Base-by-base conservation (phyloP, 2,329 filamentous ascomycete species). In the Epichloe aotearoae region DNA sequence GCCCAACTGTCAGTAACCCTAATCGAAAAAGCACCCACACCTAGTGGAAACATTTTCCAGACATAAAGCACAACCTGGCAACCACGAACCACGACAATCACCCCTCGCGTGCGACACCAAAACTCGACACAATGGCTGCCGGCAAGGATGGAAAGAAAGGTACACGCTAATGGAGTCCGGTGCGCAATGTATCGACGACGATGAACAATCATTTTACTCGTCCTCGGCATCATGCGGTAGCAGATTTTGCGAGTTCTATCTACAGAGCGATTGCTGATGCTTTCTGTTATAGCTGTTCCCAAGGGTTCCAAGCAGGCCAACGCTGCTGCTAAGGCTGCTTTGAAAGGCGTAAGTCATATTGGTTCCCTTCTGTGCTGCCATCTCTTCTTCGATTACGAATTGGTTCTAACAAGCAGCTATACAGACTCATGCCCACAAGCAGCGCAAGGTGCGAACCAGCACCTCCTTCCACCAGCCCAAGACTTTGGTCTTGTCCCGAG, bases 391-490 rank as follows among this genome's bases (percentile, higher is more conserved):
- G 10, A 37, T 17, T 12, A 14, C 4, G 6, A 17, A 23, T n/a
- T 17, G 41, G 19, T 12, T 26, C 36, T 47, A 39, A 47, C 36
- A 30, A 30, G 15, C 20, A n/a, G 11, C 17, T 12, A 14, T 39
- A 46, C 57, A 79, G 74, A 66, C 72, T 59, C 70, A 74, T 70
- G 66, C 72, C 56, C 82, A 93, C 76, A 95, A 95, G 82, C 82
- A 86, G 75, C 82, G 82, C 76, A 96, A 96, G 82, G 83, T 94
- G 74, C 86, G 91, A 71, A 81, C 82, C 69, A 89, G 82, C 71
- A 95, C 91, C 64, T 90, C 85, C 71, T 98, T 97, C 86, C 91
- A 95, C 83, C 83, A 82, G 66, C 93, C 93, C 68, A 97, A 97
- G 85, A 97, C 90, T 61, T 87, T 96, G 67, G 77, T 86, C 73